Conservation (phyloP, 2,329 filamentous ascomycete genomes). For the Epichloe gansuensis region DNA sequence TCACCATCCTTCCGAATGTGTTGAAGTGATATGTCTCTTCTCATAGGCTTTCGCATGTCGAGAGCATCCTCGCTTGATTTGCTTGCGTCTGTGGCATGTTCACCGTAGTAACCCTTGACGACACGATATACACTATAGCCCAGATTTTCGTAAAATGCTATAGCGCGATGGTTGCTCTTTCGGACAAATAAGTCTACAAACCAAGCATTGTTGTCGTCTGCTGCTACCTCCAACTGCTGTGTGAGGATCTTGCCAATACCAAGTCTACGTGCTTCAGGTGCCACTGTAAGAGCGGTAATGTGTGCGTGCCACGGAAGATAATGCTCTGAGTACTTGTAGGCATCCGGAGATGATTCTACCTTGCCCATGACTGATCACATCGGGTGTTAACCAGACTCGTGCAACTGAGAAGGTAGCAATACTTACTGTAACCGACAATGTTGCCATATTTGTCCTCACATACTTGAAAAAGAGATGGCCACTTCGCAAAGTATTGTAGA, state of each 20-base stretch:
- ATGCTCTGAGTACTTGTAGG: constrained; percentile 63
- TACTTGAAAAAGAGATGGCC: constrained; percentile 88
- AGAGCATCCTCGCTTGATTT: constrained; percentile 71
- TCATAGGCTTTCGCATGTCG: constrained; percentile 91
- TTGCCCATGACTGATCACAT: constrained; percentile 79
- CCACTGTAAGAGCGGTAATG: constrained; percentile 89
- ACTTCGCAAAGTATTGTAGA: constrained; percentile 87
- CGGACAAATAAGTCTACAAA: constrained; percentile 94
- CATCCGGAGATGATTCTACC: constrained; percentile 72
- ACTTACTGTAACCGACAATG: constrained; percentile 83
- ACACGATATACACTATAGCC: constrained; percentile 85
- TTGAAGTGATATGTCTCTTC: constrained; percentile 60
- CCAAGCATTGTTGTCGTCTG: constrained; percentile 74
- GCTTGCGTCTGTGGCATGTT: constrained; percentile 56
- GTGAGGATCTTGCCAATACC: constrained; percentile 79
- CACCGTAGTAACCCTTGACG: constrained; percentile 86
- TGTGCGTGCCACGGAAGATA: constrained; percentile 99
- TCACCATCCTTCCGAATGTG: constrained; percentile 75
- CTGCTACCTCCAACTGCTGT: constrained; percentile 66
- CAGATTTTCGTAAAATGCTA: constrained; percentile 78
- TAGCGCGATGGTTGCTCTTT: constrained; percentile 75
- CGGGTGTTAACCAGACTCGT: constrained; percentile 13
- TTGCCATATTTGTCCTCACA: constrained; percentile 78
- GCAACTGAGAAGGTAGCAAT: constrained; percentile 2
- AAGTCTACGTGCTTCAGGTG: constrained; percentile 70